Evolutionary conservation across 2,329 filamentous ascomycete genomes (phyloP).

Genomic region (Aureobasidium pullulans): DNA sequence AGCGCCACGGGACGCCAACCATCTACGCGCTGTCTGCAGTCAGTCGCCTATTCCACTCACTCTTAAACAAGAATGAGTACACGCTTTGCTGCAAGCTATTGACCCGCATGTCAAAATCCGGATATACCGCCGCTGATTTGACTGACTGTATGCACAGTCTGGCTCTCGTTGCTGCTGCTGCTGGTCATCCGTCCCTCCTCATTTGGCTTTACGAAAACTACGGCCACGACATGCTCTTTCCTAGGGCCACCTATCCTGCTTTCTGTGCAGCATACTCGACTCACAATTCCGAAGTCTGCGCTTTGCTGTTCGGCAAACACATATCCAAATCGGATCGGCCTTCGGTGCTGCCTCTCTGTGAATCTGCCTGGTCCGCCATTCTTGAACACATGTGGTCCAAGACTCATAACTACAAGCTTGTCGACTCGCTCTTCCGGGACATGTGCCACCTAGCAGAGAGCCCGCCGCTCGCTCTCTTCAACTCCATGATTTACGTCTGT

Average conservation of each 20-base stretch:
- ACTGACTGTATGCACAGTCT: background rate
- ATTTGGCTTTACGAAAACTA: background rate
- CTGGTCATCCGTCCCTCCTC: background rate
- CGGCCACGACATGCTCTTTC: background rate
- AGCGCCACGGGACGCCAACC: too few species aligned
- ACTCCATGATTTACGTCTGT: conserved; percentile 7
- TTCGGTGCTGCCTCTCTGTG: background rate
- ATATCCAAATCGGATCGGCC: background rate
- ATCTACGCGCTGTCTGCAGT: too few species aligned
- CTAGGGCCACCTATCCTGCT: background rate
- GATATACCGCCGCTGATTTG: too few species aligned
- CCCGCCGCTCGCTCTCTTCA: background rate
- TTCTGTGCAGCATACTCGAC: conserved; percentile 1
- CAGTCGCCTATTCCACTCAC: too few species aligned
- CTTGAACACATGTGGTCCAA: background rate
- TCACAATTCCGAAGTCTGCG: background rate
- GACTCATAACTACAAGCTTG: background rate
- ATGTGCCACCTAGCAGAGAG: background rate
- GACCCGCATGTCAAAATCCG: too few species aligned
- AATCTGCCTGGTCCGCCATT: conserved; percentile 9
- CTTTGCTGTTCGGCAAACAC: background rate
- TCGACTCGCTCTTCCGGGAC: background rate
- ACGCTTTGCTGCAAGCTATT: too few species aligned
- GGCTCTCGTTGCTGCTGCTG: background rate
- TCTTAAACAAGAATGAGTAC: too few species aligned